Conservation (phyloP, 2,329 filamentous ascomycete species). For the Sporothrix humicola region DNA sequence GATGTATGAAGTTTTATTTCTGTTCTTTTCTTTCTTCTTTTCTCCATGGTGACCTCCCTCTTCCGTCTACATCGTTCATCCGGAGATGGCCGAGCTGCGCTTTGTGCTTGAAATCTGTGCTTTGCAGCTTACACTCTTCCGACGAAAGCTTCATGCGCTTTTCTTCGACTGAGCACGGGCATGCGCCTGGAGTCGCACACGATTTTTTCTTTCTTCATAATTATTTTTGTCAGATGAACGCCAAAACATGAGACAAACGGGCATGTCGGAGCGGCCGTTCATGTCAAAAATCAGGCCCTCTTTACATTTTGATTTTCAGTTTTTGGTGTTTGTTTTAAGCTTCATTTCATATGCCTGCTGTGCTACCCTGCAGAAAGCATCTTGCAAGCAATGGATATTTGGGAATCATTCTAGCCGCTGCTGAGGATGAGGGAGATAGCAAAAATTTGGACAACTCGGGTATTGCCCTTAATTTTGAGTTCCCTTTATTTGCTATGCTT, state of each 20-base stretch:
- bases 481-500: background rate
- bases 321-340: background rate
- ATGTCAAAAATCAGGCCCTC: background rate
- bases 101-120: constrained; percentile 3
- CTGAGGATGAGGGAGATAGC: background rate
- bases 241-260: constrained; percentile 13
- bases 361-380: no score
- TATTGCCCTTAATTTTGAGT: background rate
- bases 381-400: background rate
- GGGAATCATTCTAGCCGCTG: background rate
- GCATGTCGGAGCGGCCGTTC: background rate
- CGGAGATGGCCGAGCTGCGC: constrained; percentile 1
- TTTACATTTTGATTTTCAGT: background rate
- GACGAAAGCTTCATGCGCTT: background rate
- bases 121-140: background rate
- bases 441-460: background rate
- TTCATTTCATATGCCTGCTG: background rate
- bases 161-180: background rate
- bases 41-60: no score
- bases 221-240: constrained; percentile 8
- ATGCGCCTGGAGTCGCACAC: background rate
- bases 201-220: background rate
- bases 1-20: background rate
- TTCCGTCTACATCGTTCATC: background rate
- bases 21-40: background rate